These are phyloP conservation scores for Cladosporium phlei DNA, from an alignment of 2,329 filamentous ascomycete genomes.

Conservation along the genomic window DNA sequence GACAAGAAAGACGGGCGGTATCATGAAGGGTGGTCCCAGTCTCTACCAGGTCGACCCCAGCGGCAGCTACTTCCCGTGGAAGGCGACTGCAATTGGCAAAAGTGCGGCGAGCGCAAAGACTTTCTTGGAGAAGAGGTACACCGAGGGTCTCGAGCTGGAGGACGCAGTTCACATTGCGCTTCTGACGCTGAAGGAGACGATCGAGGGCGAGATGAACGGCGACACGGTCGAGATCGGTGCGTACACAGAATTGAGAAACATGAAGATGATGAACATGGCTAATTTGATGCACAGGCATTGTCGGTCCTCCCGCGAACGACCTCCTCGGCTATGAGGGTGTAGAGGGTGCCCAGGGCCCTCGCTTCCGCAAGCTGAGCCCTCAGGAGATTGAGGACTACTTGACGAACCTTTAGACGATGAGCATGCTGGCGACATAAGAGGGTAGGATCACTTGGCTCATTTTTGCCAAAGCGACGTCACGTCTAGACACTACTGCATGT, in stretches of 20 bases:
- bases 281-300: conserved; percentile 63
- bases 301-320: conserved; percentile 89
- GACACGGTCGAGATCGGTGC: conserved; percentile 96
- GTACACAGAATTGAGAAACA: conserved; percentile 30
- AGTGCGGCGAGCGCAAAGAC: conserved; percentile 98
- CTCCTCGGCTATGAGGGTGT: conserved; percentile 87
- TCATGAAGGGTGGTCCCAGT: conserved; percentile 92
- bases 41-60: conserved; percentile 99
- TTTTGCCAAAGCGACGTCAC: no score
- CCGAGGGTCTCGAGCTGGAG: conserved; percentile 91
- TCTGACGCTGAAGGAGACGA: conserved; percentile 96
- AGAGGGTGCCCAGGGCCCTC: conserved; percentile 74
- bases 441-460: no score
- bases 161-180: conserved; percentile 98
- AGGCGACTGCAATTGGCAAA: conserved; percentile 98
- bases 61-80: conserved; percentile 98
- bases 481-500: conserved; percentile 6
- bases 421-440: conserved; percentile 4
- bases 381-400: conserved; percentile 99
- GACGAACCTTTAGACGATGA: conserved; percentile 65
- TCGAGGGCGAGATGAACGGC: conserved; percentile 98
- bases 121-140: conserved; percentile 98
- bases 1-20: conserved; percentile 86
- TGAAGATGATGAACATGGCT: not conserved
- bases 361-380: conserved; percentile 90